These are phyloP conservation scores for Diaporthe ampelina DNA, from an alignment of 2,329 filamentous ascomycete genomes.

Conservation along the genomic window DNA sequence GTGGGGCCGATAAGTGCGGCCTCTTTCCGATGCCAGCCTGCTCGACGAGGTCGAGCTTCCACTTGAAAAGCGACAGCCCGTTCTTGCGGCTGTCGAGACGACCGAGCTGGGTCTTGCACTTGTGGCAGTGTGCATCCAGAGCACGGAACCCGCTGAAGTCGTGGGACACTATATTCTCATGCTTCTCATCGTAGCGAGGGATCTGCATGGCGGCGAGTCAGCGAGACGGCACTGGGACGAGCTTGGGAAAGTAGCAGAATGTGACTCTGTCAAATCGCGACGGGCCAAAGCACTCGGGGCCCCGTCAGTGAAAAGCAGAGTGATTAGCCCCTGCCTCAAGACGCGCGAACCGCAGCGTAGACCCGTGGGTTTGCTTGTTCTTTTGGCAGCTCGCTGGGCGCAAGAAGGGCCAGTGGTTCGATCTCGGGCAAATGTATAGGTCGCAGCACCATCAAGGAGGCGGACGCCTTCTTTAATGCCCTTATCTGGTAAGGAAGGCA, in stretches of 20 bases:
- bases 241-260: not conserved
- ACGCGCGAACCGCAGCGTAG: conserved; percentile 56
- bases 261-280: conserved; percentile 42
- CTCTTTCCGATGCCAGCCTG: conserved; percentile 44
- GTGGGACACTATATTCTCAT: conserved; percentile 35
- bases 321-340: conserved; percentile 38
- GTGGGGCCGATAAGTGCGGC: conserved; percentile 44
- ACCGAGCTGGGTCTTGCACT: conserved; percentile 63
- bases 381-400: conserved; percentile 46
- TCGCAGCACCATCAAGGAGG: conserved; percentile 68
- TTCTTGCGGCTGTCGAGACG: conserved; percentile 59
- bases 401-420: conserved; percentile 53
- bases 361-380: conserved; percentile 54
- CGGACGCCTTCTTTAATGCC: conserved; percentile 76
- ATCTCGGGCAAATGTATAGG: conserved; percentile 80
- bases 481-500: conserved; percentile 43
- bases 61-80: conserved; percentile 69
- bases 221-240: not conserved
- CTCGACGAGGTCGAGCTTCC: conserved; percentile 63
- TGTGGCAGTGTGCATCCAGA: conserved; percentile 60
- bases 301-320: conserved; percentile 32
- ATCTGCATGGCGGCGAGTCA: not conserved
- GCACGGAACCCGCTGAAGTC: conserved; percentile 26
- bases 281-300: conserved; percentile 41
- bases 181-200: conserved; percentile 37